Conservation (phyloP, 202 grass and related monocot species). For the Musa balbisiana region DNA sequence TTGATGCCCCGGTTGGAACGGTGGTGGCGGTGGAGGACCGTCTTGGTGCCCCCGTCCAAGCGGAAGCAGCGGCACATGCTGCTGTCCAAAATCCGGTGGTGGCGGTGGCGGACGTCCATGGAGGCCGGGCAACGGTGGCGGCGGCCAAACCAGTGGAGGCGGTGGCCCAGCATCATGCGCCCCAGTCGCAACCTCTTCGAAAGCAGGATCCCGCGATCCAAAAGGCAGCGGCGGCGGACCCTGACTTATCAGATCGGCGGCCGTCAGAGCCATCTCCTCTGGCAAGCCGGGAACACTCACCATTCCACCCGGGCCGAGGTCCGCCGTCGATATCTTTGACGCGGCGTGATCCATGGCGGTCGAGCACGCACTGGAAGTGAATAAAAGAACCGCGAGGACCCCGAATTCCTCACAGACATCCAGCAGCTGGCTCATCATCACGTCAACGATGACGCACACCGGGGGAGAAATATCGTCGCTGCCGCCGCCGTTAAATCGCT, state of each 20-base stretch:
- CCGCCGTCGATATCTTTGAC: neutral
- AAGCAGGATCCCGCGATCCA: too few species aligned
- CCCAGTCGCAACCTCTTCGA: neutral
- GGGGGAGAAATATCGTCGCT: neutral
- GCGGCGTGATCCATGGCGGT: slow-evolving; percentile 27
- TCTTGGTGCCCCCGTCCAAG: neutral
- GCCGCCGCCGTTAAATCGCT: neutral
- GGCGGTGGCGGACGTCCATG: too few species aligned
- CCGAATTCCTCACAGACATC: slow-evolving; percentile 19
- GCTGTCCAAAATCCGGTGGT: too few species aligned
- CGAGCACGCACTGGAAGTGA: slow-evolving; percentile 36
- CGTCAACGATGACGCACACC: slow-evolving; percentile 32
- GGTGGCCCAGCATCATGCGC: neutral
- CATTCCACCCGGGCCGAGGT: slow-evolving; percentile 9
- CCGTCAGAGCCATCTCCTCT: slow-evolving; percentile 27
- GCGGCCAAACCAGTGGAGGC: neutral
- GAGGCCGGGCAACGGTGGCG: too few species aligned
- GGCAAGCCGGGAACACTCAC: slow-evolving; percentile 23
- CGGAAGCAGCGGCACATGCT: neutral
- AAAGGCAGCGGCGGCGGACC: slow-evolving; percentile 2
- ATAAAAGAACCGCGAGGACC: slow-evolving; percentile 19
- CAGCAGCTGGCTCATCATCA: slow-evolving; percentile 25
- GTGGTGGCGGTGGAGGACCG: neutral
- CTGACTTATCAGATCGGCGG: slow-evolving; percentile 5
- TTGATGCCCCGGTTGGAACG: too few species aligned